These are phyloP conservation scores for Alternaria gaisen DNA, from an alignment of 2,329 filamentous ascomycete genomes.

Conservation along the genomic window DNA sequence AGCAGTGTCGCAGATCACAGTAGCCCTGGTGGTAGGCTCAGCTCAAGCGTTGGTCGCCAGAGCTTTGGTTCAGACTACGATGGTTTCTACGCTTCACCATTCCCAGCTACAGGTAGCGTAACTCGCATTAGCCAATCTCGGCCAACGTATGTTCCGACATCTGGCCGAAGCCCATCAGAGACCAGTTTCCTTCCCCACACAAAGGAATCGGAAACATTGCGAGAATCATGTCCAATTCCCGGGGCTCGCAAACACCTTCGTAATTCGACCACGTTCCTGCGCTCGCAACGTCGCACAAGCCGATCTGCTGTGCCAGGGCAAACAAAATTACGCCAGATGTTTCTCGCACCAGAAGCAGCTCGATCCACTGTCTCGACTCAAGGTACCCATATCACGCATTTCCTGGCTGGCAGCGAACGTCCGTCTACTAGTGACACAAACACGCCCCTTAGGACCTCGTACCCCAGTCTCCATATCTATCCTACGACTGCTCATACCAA, in stretches of 20 bases:
- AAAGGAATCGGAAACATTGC: constrained; percentile 21
- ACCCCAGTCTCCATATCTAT: constrained; percentile 26
- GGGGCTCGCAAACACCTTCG: constrained; percentile 25
- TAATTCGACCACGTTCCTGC: constrained; percentile 28
- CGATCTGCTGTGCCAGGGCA: constrained; percentile 46
- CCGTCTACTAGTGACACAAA: constrained; percentile 45
- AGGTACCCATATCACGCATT: constrained; percentile 31
- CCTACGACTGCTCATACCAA: constrained; percentile 16
- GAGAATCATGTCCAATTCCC: constrained; percentile 20
- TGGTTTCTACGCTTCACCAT: constrained; percentile 37
- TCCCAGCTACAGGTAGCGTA: constrained; percentile 30
- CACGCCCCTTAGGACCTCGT: constrained; percentile 34
- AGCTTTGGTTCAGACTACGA: constrained; percentile 22
- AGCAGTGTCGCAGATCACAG: constrained; percentile 52
- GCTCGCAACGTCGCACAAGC: constrained; percentile 27
- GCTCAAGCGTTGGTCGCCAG: constrained; percentile 27
- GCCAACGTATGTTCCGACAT: constrained; percentile 1
- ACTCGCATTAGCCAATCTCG: constrained; percentile 29
- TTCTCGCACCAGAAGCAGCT: constrained; percentile 37
- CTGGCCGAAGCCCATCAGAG: constrained; percentile 36
- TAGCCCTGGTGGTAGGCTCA: constrained; percentile 39
- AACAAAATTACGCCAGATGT: constrained; percentile 47
- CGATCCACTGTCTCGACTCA: constrained; percentile 31
- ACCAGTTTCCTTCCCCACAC: constrained; percentile 30
- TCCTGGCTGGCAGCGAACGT: constrained; percentile 33